phyloP scores from a whole-genome alignment of 768 basidiomycete species.

The Trametes cubensis region DNA sequence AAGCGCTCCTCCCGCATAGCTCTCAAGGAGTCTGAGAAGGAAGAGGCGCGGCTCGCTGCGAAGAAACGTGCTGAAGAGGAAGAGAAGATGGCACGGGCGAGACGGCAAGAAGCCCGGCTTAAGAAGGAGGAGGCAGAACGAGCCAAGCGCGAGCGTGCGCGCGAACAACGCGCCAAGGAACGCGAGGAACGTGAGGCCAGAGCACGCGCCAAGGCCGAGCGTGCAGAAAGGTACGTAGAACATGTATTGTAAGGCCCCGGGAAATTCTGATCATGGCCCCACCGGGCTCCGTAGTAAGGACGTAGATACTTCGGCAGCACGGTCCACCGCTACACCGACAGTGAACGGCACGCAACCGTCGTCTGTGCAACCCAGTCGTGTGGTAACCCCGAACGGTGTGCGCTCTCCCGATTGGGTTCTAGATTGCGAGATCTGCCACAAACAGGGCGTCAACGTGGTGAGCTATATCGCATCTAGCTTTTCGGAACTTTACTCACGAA shows the following conservation, averaged over 20 bases:
- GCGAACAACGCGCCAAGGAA: constrained; percentile 53
- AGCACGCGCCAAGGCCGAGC: constrained; percentile 33
- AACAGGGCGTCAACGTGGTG: constrained; percentile 73
- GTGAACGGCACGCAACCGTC: constrained; percentile 23
- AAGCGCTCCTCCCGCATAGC: constrained; percentile 92
- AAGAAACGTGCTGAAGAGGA: constrained; percentile 64
- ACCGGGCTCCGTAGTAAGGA: constrained; percentile 3
- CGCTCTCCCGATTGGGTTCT: constrained; percentile 79
- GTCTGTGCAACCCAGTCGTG: constrained; percentile 30
- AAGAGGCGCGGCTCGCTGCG: constrained; percentile 67
- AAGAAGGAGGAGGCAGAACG: constrained; percentile 44
- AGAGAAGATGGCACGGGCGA: constrained; percentile 66
- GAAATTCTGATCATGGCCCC: neutral
- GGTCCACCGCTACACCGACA: constrained; percentile 16
- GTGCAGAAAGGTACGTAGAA: constrained; percentile 18
- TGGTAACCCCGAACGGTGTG: constrained; percentile 45
- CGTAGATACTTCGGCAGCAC: neutral
- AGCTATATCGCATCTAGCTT: constrained; percentile 30
- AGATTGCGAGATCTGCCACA: constrained; percentile 84
- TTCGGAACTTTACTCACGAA: constrained; percentile 16
- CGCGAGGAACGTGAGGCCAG: constrained; percentile 45
- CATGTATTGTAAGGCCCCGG: neutral
- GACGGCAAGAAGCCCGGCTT: constrained; percentile 46
- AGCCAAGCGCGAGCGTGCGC: constrained; percentile 55
- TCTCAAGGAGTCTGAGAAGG: constrained; percentile 75